Evolutionary conservation across 2,329 filamentous ascomycete genomes (phyloP), one percentile per base, ranked within the genome.

Genomic region (Pyrenophora tritici-repentis): DNA sequence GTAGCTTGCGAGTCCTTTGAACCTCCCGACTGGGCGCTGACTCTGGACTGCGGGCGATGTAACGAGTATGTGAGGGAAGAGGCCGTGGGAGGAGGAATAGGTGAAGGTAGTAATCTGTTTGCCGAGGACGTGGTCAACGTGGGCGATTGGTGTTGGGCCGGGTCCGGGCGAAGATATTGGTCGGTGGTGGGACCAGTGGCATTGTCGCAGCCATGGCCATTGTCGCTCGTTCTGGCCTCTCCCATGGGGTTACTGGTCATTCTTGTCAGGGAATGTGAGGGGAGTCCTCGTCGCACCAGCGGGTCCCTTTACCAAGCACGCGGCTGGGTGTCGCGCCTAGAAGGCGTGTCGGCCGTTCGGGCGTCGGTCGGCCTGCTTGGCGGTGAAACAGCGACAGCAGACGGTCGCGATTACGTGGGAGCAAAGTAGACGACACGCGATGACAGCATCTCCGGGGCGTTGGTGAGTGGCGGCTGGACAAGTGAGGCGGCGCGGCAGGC

Each of bases 231-330:
- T 37, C 55, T 63, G 54, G 59, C 61, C 48, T 72, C 68, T 45
- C 57, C 63, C 61, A 65, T 61, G 63, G 67, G 53, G 54, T 37
- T 58, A 63, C 61, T 57, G 56, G 60, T 61, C 69, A 72, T 72
- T 47, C 62, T 63, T 58, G 35, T 31, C 36, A 47, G 52, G 33
- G 33, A 29, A 45, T 50, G 47, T 47, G 54, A 61, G 60, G 57
- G 60, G 50, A 47, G 26, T 56, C 50, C 54, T 57, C 51, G 62
- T 61, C 55, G 56, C 59, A 55, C 56, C 53, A 59, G 56, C 56
- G 46, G 50, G 43, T 36, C 41, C 54, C 42, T 37, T 52, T 16
- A 47, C 48, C 42, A 50, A 35, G 37, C 53, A 42, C 43, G 41
- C 41, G 51, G 39, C 48, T 46, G 34, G 51, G 48, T 41, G 63